Evolutionary conservation across 208 protist genomes (phyloP), one percentile per base, ranked within the genome.

Genomic region (Trypanosoma boissoni): DNA sequence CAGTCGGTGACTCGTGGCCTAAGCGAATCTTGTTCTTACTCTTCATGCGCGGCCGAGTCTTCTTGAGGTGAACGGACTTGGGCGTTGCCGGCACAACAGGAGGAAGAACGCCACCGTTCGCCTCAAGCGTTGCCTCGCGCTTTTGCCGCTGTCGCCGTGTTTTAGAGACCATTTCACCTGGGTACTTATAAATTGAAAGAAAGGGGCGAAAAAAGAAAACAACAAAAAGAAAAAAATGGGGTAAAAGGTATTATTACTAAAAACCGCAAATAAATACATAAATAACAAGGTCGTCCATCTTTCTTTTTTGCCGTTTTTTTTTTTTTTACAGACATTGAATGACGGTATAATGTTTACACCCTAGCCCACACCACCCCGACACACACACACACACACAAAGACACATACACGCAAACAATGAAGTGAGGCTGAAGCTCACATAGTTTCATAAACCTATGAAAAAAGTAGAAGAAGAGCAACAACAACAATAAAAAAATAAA

Each of bases 11-110:
- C 58, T 92, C 89, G 10, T 91, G 76, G 10, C 89, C 89, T 6
- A 95, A 77, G 20, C 89, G 85, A 48, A 95, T 91, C 70, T 95
- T 95, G 66, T 83, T 83, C 55, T 95, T 95, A 21, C 83, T 74
- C 64, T 92, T 95, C 89, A 95, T 95, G 14, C 75, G 76, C 1
- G 89, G 89, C 9, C 83, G 85, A 4, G 86, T 92, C 58, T 91
- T 92, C 75, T 95, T 95, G 27, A 91, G 63, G 48, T 92, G 85
- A 14, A 95, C 73, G 0, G 83, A 92, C 68, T 92, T 95, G 34
- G 75, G 81, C 49, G 61, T 53, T 29, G 69, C 72, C 1, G 86
- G 85, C 28, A 86, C 67, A 2, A 90, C 78, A 18, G 77, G 65
- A 16, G 83, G 79, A 21, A 88, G 59, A 14, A 86, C 72, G 24